phyloP scores from a whole-genome alignment of 2,329 filamentous ascomycete species.

The Apiospora pterosperma region DNA sequence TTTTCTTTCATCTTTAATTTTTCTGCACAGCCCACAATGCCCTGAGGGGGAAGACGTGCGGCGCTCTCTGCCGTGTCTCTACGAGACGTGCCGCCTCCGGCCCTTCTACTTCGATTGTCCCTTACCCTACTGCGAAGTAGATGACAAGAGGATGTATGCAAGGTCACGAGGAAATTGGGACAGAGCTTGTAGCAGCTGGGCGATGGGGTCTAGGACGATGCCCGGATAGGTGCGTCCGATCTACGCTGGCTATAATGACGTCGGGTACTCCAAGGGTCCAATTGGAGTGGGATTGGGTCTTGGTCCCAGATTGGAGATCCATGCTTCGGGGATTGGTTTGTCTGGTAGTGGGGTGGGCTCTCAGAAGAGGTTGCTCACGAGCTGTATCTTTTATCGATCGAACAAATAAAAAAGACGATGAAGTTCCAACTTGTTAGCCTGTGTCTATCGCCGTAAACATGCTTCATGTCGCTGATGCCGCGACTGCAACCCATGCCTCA shows the following conservation, averaged over 20 bases:
- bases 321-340: not conserved
- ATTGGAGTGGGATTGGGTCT: not conserved
- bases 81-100: not conserved
- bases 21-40: not conserved
- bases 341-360: not conserved
- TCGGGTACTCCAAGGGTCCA: not conserved
- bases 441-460: not conserved
- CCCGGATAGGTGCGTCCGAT: not conserved
- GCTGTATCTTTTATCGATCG: constrained; percentile 5
- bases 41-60: not conserved
- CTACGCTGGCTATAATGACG: not conserved
- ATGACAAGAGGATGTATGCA: not conserved
- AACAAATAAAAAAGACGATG: constrained; percentile 6
- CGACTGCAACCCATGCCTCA: no score
- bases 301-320: not conserved
- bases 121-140: not conserved
- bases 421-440: not conserved
- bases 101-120: not conserved
- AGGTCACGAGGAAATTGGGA: not conserved
- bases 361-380: not conserved
- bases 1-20: not conserved
- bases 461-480: not conserved
- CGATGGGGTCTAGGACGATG: not conserved
- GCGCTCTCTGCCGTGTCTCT: not conserved
- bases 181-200: not conserved